Percentiles rank a stretch among this genome's conserved stretches.
phyloP scores from a whole-genome alignment of 2,329 filamentous ascomycete genomes.

The Colletotrichum paranaense region DNA sequence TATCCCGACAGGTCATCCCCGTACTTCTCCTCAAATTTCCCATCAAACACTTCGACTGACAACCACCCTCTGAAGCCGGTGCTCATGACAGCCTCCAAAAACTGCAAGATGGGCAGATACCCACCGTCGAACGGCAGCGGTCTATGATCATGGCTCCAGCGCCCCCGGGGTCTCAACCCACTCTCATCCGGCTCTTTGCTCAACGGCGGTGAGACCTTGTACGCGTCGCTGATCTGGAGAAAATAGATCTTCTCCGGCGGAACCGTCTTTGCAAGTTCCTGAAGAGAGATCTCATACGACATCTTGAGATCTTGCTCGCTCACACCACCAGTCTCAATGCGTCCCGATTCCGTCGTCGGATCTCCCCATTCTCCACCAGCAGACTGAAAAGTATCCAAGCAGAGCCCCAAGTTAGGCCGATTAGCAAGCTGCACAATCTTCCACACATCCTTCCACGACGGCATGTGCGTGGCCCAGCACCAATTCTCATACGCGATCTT shows the following conservation, averaged over 20 bases:
- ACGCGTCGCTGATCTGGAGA: constrained; percentile 81
- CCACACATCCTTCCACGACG: constrained; percentile 77
- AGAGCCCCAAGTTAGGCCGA: constrained; percentile 76
- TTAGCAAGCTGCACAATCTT: constrained; percentile 72
- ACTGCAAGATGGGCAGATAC: constrained; percentile 75
- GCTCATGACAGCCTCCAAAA: constrained; percentile 72
- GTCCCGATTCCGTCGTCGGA: constrained; percentile 71
- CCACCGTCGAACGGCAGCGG: constrained; percentile 78
- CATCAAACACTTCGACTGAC: constrained; percentile 70
- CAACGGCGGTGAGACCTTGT: constrained; percentile 69
- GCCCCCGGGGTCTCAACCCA: constrained; percentile 69
- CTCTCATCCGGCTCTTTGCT: constrained; percentile 57
- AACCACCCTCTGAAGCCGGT: constrained; percentile 77
- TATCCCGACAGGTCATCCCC: constrained; percentile 42
- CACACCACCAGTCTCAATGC: constrained; percentile 59
- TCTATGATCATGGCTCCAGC: constrained; percentile 79
- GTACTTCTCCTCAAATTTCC: constrained; percentile 44
- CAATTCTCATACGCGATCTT: constrained; percentile 83
- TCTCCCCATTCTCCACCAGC: constrained; percentile 80
- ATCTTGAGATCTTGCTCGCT: constrained; percentile 56
- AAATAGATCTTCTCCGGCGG: constrained; percentile 79
- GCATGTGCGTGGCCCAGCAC: constrained; percentile 81
- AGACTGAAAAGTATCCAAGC: constrained; percentile 83
- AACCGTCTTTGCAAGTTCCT: constrained; percentile 65
- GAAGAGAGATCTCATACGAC: constrained; percentile 65